Conservation (phyloP, 2,329 filamentous ascomycete species). For the Diaporthe sp. region DNA sequence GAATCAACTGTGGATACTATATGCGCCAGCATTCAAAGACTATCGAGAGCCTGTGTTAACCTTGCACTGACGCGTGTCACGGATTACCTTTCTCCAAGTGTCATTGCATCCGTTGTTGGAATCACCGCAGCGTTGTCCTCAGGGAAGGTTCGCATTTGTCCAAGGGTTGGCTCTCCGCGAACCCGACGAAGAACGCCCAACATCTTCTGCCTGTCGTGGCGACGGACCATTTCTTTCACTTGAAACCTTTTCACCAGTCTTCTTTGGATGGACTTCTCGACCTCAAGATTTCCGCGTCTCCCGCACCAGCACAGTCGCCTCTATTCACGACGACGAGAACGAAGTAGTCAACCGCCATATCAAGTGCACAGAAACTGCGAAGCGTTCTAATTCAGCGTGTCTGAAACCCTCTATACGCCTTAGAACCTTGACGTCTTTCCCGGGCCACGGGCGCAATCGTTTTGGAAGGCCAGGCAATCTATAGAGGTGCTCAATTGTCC, state of each 20-base stretch:
- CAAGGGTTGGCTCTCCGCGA: neutral
- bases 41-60: neutral
- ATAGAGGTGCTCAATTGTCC: neutral
- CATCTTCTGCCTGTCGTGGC: neutral
- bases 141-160: neutral
- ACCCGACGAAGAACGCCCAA: neutral
- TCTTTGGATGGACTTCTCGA: slow-evolving; percentile 16
- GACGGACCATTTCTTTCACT: neutral
- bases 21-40: neutral
- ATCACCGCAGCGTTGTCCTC: neutral
- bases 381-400: neutral
- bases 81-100: slow-evolving; percentile 1
- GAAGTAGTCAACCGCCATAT: neutral
- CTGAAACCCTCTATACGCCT: neutral
- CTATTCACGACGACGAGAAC: neutral
- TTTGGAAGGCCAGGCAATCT: neutral
- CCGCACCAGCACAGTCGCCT: slow-evolving; percentile 1
- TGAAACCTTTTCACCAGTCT: neutral
- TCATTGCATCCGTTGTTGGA: neutral
- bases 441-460: neutral
- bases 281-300: slow-evolving; percentile 2
- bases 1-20: slow-evolving; percentile 24
- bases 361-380: neutral
- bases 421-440: neutral
- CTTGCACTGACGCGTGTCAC: neutral